phyloP scores from a whole-genome alignment of 768 basidiomycete species.

The Calocybe indica region DNA sequence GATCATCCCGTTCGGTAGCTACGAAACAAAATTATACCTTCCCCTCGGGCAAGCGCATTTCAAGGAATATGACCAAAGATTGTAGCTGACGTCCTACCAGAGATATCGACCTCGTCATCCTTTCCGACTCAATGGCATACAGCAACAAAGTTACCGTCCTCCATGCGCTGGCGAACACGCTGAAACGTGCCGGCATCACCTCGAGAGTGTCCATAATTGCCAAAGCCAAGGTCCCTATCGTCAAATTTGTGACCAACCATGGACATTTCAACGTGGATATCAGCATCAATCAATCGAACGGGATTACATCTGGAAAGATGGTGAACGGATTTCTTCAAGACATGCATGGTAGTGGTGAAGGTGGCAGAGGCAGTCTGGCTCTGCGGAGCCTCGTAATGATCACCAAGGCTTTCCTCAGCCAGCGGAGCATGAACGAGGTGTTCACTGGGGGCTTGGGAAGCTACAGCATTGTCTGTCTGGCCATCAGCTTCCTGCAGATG shows the following conservation, averaged over 20 bases:
- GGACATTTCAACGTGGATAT: conserved; percentile 90
- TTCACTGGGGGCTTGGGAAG: conserved; percentile 92
- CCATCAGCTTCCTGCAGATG: conserved; percentile 93
- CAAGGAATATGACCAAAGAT: not conserved
- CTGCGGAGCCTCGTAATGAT: conserved; percentile 82
- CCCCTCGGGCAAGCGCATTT: conserved; percentile 70
- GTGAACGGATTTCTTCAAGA: conserved; percentile 75
- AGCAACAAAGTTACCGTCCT: conserved; percentile 66
- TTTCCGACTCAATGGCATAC: conserved; percentile 71
- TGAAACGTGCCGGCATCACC: conserved; percentile 73
- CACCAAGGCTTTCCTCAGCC: conserved; percentile 85
- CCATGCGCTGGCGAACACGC: conserved; percentile 67
- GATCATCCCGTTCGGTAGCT: conserved; percentile 88
- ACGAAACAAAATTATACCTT: conserved; percentile 88
- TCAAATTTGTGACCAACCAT: conserved; percentile 85
- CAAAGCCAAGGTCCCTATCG: conserved; percentile 92
- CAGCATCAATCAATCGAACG: conserved; percentile 87
- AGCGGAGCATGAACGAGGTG: conserved; percentile 96
- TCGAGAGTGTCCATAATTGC: conserved; percentile 78
- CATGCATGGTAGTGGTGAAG: conserved; percentile 31
- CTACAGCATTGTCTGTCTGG: conserved; percentile 91
- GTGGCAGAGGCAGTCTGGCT: conserved; percentile 44
- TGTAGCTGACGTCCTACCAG: conserved; percentile 33
- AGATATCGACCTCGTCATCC: conserved; percentile 91
- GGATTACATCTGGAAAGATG: conserved; percentile 70